Percentiles rank a stretch among this genome's conserved stretches.
phyloP scores from a whole-genome alignment of 768 basidiomycete genomes.

The Solioccasus polychromus region DNA sequence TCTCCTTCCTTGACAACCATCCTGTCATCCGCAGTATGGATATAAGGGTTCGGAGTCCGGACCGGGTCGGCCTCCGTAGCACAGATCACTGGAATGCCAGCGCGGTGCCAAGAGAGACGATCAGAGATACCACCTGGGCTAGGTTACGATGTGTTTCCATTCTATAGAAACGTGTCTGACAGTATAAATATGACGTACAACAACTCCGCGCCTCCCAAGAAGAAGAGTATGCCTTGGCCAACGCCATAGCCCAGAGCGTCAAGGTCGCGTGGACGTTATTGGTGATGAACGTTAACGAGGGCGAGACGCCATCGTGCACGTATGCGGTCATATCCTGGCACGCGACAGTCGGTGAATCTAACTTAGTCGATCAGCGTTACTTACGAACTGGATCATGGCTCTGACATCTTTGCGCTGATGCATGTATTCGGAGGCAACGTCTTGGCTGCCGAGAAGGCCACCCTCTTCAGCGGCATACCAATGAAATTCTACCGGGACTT shows the following conservation, averaged over 20 bases:
- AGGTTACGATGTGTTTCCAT: background rate
- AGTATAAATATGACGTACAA: conserved; percentile 29
- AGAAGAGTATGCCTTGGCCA: conserved; percentile 31
- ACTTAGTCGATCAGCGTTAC: conserved; percentile 34
- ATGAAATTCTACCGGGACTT: conserved; percentile 71
- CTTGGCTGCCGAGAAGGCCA: conserved; percentile 34
- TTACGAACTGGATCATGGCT: conserved; percentile 49
- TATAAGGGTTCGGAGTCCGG: conserved; percentile 39
- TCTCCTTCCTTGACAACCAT: conserved; percentile 34
- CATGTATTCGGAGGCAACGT: conserved; percentile 50
- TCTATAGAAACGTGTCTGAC: no score
- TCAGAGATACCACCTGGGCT: conserved; percentile 42
- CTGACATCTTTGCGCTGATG: conserved; percentile 42
- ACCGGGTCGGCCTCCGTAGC: conserved; percentile 44
- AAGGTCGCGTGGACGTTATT: conserved; percentile 43
- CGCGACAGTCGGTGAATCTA: background rate
- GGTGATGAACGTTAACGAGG: conserved; percentile 29
- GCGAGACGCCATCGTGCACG: conserved; percentile 10
- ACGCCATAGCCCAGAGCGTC: conserved; percentile 35
- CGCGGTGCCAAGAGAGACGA: conserved; percentile 45
- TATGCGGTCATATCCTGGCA: conserved; percentile 38
- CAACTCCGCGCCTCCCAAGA: conserved; percentile 14
- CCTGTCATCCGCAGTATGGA: conserved; percentile 33
- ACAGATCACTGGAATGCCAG: conserved; percentile 40
- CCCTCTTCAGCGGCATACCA: conserved; percentile 78